Percentiles rank a stretch among this genome's conserved stretches.
Evolutionary conservation across 2,329 filamentous ascomycete genomes (phyloP).

Genomic region (Colletotrichum siamense): DNA sequence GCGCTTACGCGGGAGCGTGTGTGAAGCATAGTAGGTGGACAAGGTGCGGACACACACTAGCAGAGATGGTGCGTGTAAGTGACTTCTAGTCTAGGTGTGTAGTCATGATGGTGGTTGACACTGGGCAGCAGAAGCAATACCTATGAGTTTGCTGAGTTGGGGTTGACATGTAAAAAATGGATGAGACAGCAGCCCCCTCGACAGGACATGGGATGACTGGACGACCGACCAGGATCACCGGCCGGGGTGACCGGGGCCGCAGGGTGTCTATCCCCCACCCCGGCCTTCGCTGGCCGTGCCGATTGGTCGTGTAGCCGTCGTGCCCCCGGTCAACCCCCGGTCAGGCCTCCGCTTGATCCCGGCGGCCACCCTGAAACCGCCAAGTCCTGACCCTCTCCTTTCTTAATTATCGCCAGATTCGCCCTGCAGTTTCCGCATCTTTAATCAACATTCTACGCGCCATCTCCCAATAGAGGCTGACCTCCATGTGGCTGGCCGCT

Average conservation of each 20-base stretch:
- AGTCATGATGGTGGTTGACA: background rate
- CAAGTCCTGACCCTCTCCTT: constrained; percentile 18
- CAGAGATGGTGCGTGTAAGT: background rate
- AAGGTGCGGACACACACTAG: background rate
- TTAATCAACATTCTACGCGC: constrained; percentile 19
- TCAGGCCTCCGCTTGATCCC: constrained; percentile 8
- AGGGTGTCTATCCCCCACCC: background rate
- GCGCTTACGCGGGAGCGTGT: constrained; percentile 1
- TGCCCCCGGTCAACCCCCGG: background rate
- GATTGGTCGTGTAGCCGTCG: constrained; percentile 6
- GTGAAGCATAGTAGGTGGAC: background rate
- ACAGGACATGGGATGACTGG: background rate
- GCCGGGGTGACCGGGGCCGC: background rate
- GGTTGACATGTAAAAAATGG: background rate
- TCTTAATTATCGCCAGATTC: constrained; percentile 15
- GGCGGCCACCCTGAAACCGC: constrained; percentile 20
- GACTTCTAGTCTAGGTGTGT: background rate
- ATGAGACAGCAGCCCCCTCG: constrained; percentile 8
- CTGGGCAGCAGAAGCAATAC: background rate
- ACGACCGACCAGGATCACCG: background rate
- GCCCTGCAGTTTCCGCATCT: constrained; percentile 4
- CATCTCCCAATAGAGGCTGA: constrained; percentile 5
- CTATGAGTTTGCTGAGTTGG: background rate
- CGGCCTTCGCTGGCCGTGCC: constrained; percentile 13
- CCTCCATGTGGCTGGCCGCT: constrained; percentile 3